These are phyloP conservation scores for Pichia eremophila DNA, from an alignment of 805 yeast genomes.

Conservation along the genomic window DNA sequence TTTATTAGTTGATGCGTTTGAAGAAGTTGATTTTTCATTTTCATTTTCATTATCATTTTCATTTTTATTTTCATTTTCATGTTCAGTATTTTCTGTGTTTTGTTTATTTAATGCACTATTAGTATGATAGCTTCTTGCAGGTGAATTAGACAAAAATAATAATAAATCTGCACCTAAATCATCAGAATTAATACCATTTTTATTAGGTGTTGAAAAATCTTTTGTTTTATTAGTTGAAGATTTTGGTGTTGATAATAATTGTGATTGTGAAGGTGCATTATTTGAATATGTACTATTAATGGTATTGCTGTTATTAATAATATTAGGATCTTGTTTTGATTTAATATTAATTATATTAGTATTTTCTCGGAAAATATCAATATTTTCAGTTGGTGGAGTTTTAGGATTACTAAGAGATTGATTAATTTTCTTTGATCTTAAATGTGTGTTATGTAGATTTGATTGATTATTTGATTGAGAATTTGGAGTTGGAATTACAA, in stretches of 20 bases:
- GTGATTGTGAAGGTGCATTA: slow-evolving; percentile 13
- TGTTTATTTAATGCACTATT: slow-evolving; percentile 2
- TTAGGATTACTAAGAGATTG: slow-evolving; percentile 10
- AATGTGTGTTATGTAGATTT: too few species aligned
- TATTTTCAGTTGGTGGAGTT: slow-evolving; percentile 22
- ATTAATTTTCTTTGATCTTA: too few species aligned
- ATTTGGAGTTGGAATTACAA: slow-evolving; percentile 11
- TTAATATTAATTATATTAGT: neutral
- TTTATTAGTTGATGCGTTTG: too few species aligned
- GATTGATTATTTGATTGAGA: neutral
- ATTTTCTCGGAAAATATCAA: neutral
- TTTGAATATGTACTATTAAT: too few species aligned
- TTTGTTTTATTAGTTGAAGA: slow-evolving; percentile 9
- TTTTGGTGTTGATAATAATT: slow-evolving; percentile 26
- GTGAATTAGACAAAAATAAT: slow-evolving; percentile 77
- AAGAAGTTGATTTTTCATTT: too few species aligned
- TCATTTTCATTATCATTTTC: neutral
- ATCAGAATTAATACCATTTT: slow-evolving; percentile 8
- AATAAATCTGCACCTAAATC: slow-evolving; percentile 75
- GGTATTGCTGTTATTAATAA: slow-evolving; percentile 4
- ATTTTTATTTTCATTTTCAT: too few species aligned
- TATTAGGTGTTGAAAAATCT: slow-evolving; percentile 24
- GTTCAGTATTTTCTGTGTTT: neutral
- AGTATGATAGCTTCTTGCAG: slow-evolving; percentile 27
- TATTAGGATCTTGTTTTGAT: neutral